Conservation (phyloP, 306 rosid species). For the Quercus dentata region DNA sequence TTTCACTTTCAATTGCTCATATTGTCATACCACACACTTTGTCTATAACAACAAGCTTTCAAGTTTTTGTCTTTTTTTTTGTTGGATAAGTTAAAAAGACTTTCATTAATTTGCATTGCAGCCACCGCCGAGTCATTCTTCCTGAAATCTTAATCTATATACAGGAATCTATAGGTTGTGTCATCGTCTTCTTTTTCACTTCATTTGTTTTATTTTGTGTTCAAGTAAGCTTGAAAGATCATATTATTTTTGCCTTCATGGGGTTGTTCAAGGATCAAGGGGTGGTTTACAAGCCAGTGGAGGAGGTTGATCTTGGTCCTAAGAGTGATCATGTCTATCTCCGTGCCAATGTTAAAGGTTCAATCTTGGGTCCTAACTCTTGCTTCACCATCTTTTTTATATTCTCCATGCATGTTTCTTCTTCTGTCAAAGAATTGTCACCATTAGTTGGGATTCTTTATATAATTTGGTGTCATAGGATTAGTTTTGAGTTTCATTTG, state of each 20-base stretch:
- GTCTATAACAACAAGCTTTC: background rate
- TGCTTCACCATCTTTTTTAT: background rate
- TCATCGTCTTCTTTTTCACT: background rate
- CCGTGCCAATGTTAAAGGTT: slow-evolving; percentile 86
- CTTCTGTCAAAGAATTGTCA: background rate
- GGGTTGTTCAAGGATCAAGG: slow-evolving; percentile 37
- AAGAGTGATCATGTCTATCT: slow-evolving; percentile 62
- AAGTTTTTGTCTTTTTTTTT: background rate
- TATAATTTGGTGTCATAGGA: too few species aligned
- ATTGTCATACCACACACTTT: too few species aligned
- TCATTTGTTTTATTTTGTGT: background rate
- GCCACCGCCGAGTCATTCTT: slow-evolving; percentile 31
- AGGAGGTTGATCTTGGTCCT: slow-evolving; percentile 60
- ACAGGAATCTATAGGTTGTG: background rate
- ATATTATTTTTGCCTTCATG: slow-evolving; percentile 24
- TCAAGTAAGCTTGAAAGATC: background rate
- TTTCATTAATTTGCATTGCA: slow-evolving; percentile 5
- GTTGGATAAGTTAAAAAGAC: background rate
- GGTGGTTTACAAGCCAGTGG: slow-evolving; percentile 50
- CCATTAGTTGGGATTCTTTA: too few species aligned
- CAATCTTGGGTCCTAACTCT: background rate
- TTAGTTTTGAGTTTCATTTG: too few species aligned
- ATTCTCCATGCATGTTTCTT: background rate
- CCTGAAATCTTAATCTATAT: background rate
- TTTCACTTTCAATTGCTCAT: too few species aligned